A percentile compares a stretch with the other conserved stretches of the same genome.
Conservation (phyloP, 495 filamentous ascomycete species). For the Lophiotrema nucula region DNA sequence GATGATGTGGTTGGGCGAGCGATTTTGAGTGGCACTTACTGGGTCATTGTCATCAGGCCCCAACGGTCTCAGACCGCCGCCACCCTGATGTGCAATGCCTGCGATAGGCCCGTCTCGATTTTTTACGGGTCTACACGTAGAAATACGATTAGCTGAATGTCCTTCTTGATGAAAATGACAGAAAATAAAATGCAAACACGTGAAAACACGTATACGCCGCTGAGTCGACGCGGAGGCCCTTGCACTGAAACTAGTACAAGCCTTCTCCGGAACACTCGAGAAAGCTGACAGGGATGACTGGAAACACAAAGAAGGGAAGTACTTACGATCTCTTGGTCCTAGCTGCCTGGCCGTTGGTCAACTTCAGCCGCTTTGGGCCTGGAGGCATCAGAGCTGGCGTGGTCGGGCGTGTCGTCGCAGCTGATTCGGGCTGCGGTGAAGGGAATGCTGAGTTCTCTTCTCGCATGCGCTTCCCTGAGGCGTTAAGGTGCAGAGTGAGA, state of each 20-base stretch:
- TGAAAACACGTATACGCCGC: conserved; percentile 18
- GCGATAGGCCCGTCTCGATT: conserved; percentile 33
- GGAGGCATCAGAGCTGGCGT: conserved; percentile 21
- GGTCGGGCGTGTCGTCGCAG: conserved; percentile 19
- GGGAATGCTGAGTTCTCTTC: conserved; percentile 11
- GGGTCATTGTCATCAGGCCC: conserved; percentile 35
- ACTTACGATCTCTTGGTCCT: conserved; percentile 35
- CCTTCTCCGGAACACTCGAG: neutral
- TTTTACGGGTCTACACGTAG: conserved; percentile 28
- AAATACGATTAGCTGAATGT: conserved; percentile 26
- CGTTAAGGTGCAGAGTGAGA: neutral
- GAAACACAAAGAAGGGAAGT: conserved; percentile 7
- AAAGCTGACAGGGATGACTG: conserved; percentile 13
- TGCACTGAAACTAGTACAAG: conserved; percentile 12
- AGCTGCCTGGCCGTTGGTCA: conserved; percentile 26
- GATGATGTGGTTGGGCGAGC: conserved; percentile 30
- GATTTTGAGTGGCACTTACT: conserved; percentile 33
- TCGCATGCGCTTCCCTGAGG: conserved; percentile 11
- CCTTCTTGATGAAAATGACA: neutral
- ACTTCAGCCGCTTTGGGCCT: conserved; percentile 23
- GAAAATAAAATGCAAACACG: conserved; percentile 6
- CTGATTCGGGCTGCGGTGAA: conserved; percentile 17
- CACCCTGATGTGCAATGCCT: conserved; percentile 23
- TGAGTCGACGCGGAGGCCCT: conserved; percentile 13
- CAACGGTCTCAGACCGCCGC: conserved; percentile 28